Percentiles rank a stretch among this genome's conserved stretches.
These are phyloP conservation scores for Schizochytrium sp. DNA, from an alignment of 108 stramenopile genomes.

Conservation along the genomic window DNA sequence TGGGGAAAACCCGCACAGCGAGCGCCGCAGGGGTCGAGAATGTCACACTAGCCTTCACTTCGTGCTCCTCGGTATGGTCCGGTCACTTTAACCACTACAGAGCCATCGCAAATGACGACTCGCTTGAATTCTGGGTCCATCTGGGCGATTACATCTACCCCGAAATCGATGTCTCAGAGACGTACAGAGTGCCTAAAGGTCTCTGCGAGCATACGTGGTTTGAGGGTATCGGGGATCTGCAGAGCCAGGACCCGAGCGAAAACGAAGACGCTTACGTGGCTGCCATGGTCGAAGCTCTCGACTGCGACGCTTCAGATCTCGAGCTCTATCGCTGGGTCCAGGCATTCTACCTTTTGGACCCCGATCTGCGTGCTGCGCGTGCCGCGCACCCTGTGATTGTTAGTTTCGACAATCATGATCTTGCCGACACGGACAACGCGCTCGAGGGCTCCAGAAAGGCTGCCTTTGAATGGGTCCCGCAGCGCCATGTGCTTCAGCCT, in stretches of 20 bases:
- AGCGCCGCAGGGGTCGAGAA: background rate
- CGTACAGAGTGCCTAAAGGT: background rate
- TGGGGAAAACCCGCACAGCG: background rate
- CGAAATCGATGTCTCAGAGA: background rate
- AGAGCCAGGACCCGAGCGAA: background rate
- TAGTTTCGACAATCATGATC: background rate
- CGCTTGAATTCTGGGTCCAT: background rate
- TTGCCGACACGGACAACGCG: background rate
- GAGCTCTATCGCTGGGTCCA: background rate
- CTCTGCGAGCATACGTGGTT: background rate
- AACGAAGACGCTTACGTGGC: background rate
- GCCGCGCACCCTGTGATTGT: background rate
- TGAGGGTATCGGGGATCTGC: background rate
- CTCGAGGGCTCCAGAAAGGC: background rate
- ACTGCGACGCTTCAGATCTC: background rate
- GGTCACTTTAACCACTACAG: background rate
- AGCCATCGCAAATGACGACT: background rate
- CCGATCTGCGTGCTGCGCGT: background rate
- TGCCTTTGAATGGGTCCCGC: background rate
- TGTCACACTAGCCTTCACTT: background rate
- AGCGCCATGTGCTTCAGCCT: background rate
- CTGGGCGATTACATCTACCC: background rate
- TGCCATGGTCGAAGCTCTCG: background rate
- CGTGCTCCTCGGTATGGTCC: background rate
- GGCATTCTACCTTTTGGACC: background rate